Conservation (phyloP, 1,284 basidiomycete species). For the Rhodofomes roseus region DNA sequence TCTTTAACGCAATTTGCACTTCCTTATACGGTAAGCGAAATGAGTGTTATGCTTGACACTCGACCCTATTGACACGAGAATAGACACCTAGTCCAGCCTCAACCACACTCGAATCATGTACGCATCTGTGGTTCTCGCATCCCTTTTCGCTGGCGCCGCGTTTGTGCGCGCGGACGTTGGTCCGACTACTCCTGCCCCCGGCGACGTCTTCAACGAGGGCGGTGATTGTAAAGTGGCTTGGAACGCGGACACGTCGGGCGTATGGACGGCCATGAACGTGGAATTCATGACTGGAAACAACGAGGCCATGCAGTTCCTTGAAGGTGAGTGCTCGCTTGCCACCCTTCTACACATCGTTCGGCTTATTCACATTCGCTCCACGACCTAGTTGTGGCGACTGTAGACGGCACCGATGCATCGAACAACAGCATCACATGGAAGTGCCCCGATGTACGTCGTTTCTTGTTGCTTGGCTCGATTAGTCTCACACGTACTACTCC, state of each 20-base stretch:
- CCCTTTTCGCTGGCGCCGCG: constrained; percentile 37
- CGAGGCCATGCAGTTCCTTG: constrained; percentile 63
- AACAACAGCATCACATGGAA: constrained; percentile 46
- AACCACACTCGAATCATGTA: constrained; percentile 33
- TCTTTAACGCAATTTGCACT: constrained; percentile 14
- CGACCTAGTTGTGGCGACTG: constrained; percentile 50
- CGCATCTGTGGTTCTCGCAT: constrained; percentile 34
- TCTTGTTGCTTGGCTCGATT: background rate
- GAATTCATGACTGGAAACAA: constrained; percentile 82
- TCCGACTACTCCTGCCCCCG: constrained; percentile 48
- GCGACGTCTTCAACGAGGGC: constrained; percentile 54
- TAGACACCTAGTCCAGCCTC: background rate
- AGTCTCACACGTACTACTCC: background rate
- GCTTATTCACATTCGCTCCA: background rate
- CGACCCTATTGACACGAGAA: background rate
- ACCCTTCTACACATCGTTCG: background rate
- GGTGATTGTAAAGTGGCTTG: constrained; percentile 50
- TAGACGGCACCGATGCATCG: constrained; percentile 53
- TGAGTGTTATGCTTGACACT: too few species aligned
- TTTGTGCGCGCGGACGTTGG: constrained; percentile 45
- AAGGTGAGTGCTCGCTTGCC: constrained; percentile 37
- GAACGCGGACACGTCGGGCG: constrained; percentile 49
- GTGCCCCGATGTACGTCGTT: constrained; percentile 59
- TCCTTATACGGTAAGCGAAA: background rate
- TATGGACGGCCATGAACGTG: constrained; percentile 66